Conservation (phyloP, 2,329 filamentous ascomycete genomes). For the Hypoxylon sp. region DNA sequence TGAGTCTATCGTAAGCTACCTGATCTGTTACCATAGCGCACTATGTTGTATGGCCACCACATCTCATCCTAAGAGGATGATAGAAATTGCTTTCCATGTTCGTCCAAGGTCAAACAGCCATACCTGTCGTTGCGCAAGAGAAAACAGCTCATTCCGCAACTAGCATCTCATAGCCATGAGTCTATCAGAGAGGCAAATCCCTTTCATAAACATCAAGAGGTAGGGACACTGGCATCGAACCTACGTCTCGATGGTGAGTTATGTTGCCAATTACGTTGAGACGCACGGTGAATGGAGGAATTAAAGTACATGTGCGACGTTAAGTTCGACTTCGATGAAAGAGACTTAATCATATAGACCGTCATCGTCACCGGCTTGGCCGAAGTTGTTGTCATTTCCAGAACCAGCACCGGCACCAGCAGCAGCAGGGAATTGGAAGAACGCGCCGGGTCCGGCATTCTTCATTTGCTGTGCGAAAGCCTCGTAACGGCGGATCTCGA, state of each 20-base stretch:
- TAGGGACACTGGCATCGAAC: slow-evolving; percentile 15
- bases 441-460: slow-evolving; percentile 93
- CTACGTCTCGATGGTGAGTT: slow-evolving; percentile 7
- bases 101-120: slow-evolving; percentile 24
- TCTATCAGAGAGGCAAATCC: slow-evolving; percentile 45
- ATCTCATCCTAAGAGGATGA: slow-evolving; percentile 22
- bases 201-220: slow-evolving; percentile 29
- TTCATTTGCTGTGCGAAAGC: slow-evolving; percentile 99
- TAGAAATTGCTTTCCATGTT: slow-evolving; percentile 14
- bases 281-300: slow-evolving; percentile 55
- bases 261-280: slow-evolving; percentile 50
- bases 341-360: slow-evolving; percentile 90
- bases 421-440: slow-evolving; percentile 90
- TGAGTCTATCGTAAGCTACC: slow-evolving; percentile 52
- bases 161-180: slow-evolving; percentile 35
- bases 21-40: slow-evolving; percentile 30
- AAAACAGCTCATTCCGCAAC: slow-evolving; percentile 34
- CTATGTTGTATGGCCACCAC: slow-evolving; percentile 33
- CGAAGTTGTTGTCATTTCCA: slow-evolving; percentile 72
- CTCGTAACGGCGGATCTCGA: slow-evolving; percentile 98
- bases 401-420: slow-evolving; percentile 78
- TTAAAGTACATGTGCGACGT: slow-evolving; percentile 61
- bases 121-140: slow-evolving; percentile 27
- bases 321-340: slow-evolving; percentile 40
- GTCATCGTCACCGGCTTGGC: slow-evolving; percentile 92